phyloP scores from a whole-genome alignment of 2,329 filamentous ascomycete species.

The Rhynchosporium secalis region DNA sequence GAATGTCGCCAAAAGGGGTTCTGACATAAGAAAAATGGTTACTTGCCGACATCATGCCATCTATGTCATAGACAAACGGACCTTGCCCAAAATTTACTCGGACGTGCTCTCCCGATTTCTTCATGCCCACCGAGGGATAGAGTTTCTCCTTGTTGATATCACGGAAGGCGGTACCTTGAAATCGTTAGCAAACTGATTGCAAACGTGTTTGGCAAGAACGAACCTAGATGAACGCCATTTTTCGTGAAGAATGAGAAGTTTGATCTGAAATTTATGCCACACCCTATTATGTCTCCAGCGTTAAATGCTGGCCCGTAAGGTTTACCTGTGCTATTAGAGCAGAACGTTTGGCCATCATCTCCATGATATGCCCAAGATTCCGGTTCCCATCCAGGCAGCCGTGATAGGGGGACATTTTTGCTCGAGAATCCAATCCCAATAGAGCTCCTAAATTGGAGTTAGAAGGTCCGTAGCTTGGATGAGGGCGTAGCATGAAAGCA shows the following conservation, averaged over 20 bases:
- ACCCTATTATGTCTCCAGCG: conserved; percentile 60
- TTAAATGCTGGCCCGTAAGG: conserved; percentile 58
- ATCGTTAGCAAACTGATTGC: conserved; percentile 1
- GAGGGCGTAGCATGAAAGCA: background rate
- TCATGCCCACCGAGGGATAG: conserved; percentile 68
- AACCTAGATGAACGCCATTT: conserved; percentile 60
- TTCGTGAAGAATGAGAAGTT: conserved; percentile 69
- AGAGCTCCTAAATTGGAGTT: conserved; percentile 48
- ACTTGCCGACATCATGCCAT: conserved; percentile 75
- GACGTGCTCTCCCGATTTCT: conserved; percentile 62
- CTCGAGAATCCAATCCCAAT: conserved; percentile 64
- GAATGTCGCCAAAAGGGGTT: background rate
- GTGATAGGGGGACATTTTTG: conserved; percentile 52
- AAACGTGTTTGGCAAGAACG: conserved; percentile 30
- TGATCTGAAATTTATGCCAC: conserved; percentile 65
- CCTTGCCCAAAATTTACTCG: conserved; percentile 67
- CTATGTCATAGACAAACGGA: conserved; percentile 89
- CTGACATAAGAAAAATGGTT: conserved; percentile 22
- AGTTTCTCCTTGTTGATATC: conserved; percentile 61
- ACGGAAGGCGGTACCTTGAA: conserved; percentile 67
- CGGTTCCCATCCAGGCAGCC: conserved; percentile 66
- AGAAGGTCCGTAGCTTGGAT: conserved; percentile 16
- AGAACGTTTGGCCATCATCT: conserved; percentile 64
- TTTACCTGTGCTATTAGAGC: conserved; percentile 56
- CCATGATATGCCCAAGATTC: conserved; percentile 70